Evolutionary conservation across 176 grass and related monocot species (phyloP).

Genomic region (Bonia amplexicaulis): DNA sequence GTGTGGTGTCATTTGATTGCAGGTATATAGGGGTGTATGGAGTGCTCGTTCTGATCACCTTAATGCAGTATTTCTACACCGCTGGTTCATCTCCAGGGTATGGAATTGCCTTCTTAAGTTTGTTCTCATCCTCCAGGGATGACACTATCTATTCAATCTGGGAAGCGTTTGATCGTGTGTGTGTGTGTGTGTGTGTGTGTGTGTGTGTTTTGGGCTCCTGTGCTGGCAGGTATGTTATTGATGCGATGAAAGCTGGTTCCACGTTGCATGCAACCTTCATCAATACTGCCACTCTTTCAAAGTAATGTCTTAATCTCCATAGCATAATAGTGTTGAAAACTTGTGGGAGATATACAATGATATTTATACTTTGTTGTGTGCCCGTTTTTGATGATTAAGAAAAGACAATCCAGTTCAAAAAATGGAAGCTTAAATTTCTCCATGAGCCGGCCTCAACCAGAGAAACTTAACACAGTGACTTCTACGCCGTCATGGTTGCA

Average conservation of each 20-base stretch:
- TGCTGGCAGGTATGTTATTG: constrained; percentile 65
- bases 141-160: not conserved
- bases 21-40: constrained; percentile 74
- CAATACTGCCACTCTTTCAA: constrained; percentile 56
- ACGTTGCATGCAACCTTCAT: constrained; percentile 63
- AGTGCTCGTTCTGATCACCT: constrained; percentile 51
- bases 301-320: constrained; percentile 60
- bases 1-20: constrained; percentile 23
- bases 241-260: constrained; percentile 61
- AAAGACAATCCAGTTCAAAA: constrained; percentile 93
- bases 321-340: constrained; percentile 8
- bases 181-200: not conserved
- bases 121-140: not conserved
- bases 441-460: constrained; percentile 33
- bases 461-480: constrained; percentile 33
- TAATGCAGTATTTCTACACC: constrained; percentile 77
- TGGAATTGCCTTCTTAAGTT: constrained; percentile 5
- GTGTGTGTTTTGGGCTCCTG: not conserved
- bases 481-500: constrained; percentile 57
- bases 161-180: not conserved
- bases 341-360: constrained; percentile 5
- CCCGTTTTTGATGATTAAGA: constrained; percentile 94
- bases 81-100: constrained; percentile 84
- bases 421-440: constrained; percentile 46
- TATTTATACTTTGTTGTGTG: constrained; percentile 48